Conservation (phyloP, 495 filamentous ascomycete genomes). For the Physcia stellaris region DNA sequence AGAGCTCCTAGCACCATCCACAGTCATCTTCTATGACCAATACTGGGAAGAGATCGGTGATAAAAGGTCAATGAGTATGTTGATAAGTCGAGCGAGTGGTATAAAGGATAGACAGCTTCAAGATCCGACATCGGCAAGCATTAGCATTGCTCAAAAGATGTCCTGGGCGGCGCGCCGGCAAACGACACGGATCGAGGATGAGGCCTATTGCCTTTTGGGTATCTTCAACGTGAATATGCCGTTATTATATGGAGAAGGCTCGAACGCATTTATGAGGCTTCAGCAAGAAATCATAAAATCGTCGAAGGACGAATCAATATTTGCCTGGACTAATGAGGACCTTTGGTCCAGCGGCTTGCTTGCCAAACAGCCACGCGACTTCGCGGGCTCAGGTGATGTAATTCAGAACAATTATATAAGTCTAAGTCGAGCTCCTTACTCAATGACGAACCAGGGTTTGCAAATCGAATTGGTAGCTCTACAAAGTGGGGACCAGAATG, state of each 20-base stretch:
- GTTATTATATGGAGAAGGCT: slow-evolving; percentile 11
- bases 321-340: slow-evolving; percentile 9
- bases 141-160: slow-evolving; percentile 5
- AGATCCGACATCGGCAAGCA: neutral
- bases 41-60: slow-evolving; percentile 13
- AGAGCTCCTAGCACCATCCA: slow-evolving; percentile 10
- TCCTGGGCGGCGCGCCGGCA: slow-evolving; percentile 6
- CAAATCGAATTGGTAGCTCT: no score
- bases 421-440: neutral
- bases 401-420: neutral
- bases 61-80: slow-evolving; percentile 4
- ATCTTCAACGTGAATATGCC: slow-evolving; percentile 15
- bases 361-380: slow-evolving; percentile 7
- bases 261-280: slow-evolving; percentile 3
- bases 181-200: slow-evolving; percentile 10
- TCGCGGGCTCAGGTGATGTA: slow-evolving; percentile 8
- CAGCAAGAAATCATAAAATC: slow-evolving; percentile 12
- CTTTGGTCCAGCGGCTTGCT: slow-evolving; percentile 7
- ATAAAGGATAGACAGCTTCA: neutral
- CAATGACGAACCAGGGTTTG: neutral
- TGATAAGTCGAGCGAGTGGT: slow-evolving; percentile 7
- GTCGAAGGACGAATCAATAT: slow-evolving; percentile 7
- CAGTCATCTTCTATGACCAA: slow-evolving; percentile 12
- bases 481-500: no score
- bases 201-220: slow-evolving; percentile 13